Evolutionary conservation across 192 early-diverging fungal genomes (phyloP).

Genomic region (Entomortierella lignicola): DNA sequence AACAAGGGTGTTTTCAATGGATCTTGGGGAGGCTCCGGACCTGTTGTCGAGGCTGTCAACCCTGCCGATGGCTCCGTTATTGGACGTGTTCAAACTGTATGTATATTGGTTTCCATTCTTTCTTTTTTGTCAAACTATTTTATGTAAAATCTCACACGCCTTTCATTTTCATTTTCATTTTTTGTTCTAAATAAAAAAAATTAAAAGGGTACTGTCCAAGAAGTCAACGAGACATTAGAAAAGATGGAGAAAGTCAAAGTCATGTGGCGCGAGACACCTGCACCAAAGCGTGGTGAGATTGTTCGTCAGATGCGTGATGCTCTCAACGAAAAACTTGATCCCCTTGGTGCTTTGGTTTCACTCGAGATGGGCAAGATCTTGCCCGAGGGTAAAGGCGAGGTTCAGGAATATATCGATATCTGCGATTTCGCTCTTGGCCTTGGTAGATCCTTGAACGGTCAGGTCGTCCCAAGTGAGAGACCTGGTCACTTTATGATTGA

Average conservation of each 20-base stretch:
- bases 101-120: slow-evolving; percentile 6
- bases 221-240: slow-evolving; percentile 73
- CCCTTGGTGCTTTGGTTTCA: slow-evolving; percentile 87
- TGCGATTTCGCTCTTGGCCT: slow-evolving; percentile 92
- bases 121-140: background rate
- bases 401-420: slow-evolving; percentile 98
- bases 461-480: slow-evolving; percentile 88
- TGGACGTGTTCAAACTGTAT: slow-evolving; percentile 79
- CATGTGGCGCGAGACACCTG: slow-evolving; percentile 67
- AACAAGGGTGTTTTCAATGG: slow-evolving; percentile 86
- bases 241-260: slow-evolving; percentile 70
- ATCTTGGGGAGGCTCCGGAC: slow-evolving; percentile 74
- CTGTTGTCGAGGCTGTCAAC: slow-evolving; percentile 70
- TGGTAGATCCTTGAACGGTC: slow-evolving; percentile 81
- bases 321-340: slow-evolving; percentile 77
- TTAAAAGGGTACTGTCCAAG: slow-evolving; percentile 60
- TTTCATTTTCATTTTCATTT: background rate
- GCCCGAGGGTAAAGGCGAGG: slow-evolving; percentile 92
- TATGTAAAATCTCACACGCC: background rate
- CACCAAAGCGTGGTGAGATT: slow-evolving; percentile 90
- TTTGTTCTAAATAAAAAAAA: background rate
- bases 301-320: slow-evolving; percentile 90
- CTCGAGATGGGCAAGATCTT: slow-evolving; percentile 97
- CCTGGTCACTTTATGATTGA: slow-evolving; percentile 97
- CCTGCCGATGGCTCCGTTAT: slow-evolving; percentile 89